Evolutionary conservation across 176 grass and related monocot genomes (phyloP), one percentile per base, ranked within the genome.

Genomic region (Oryza meyeriana): DNA sequence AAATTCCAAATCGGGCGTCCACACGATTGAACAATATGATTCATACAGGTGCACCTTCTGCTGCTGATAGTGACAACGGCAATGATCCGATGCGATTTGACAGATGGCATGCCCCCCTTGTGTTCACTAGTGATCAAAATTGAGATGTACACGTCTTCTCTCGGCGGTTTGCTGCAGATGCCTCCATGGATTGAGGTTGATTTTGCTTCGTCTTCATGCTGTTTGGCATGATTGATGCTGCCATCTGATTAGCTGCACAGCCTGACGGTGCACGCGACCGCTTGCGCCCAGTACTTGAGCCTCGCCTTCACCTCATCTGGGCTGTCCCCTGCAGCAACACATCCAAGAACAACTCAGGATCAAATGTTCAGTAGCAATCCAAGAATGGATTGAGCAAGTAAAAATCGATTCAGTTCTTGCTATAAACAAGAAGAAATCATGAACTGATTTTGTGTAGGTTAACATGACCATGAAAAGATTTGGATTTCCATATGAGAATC

Each of bases 251-350:
- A 87, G 63, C 78, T 81, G 78, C 85, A 81, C 47, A 86, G 78
- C 27, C 85, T 61, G 44, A 86, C 85, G 61, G 85, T 86, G 85
- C 85, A 86, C 2, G 85, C 85, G 62, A 86, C 85, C 17, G 85
- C 85, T 71, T 86, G 85, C 62, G 85, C 85, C 85, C 85, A 86
- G 70, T 86, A 86, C 70, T 81, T 86, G 85, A 86, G 85, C 77
- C 85, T 61, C 35, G 70, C 85, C 78, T 86, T 86, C 78, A 86
- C 85, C 78, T 81, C 85, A 10, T 86, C 77, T 1, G 85, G 85
- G 77, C 85, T 86, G 45, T 86, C 85, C 22, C 85, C 85, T 86
- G 77, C 70, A n/a, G 0, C 12, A 26, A 16, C 18, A 18, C 32
- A 57, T 22, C 10, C 52, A 87, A 57, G 61, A 25, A 31, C 55